Base-by-base conservation (phyloP, 345 rosid genomes). In the Salix dunnii region DNA sequence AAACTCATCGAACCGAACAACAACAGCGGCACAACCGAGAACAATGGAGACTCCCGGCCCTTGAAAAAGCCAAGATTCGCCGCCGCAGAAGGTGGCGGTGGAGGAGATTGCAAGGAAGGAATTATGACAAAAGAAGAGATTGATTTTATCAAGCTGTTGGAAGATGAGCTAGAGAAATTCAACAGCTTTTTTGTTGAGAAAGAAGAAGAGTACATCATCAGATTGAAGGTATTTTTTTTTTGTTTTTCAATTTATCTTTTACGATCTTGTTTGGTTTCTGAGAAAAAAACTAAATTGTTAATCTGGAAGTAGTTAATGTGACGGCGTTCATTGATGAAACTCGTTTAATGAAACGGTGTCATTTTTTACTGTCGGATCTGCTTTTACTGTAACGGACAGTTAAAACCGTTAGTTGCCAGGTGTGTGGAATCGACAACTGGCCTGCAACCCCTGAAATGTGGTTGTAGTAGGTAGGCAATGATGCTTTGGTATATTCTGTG, bases 201-300 rank as follows among this genome's bases (percentile, higher is more conserved):
- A 73, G 99, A 96, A 90, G 99, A 96, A 85, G 99, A 96, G 70
- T 92, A 93, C 76, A 90, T 96, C 88, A 96, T 96, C 78, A 83
- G 87, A 78, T 86, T 96, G 76, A 96, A 96, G 96, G 97, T 95
- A 85, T 51, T 20, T 14, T 61, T 61, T 49, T 46, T 16, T 64
- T 7, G 55, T 62, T 18, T 67, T 46, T 38, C 2, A 14, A 11
- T n/a, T 40, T 67, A 33, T 78, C 12, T 67, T 43, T 2, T 23
- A 21, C 25, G 3, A 58, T 63, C 64, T 42, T 53, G 77, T 53
- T 72, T 77, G 61, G 70, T 77, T 82, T 5, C 48, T 25, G 33
- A 25, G 76, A 68, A 70, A 67, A 33, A 48, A 31, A 31, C 20
- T 23, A 25, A 10, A 49, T 13, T 28, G 40, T 5, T n/a, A 4